Evolutionary conservation across 2,329 filamentous ascomycete species (phyloP).

Genomic region (Claviceps maximensis): DNA sequence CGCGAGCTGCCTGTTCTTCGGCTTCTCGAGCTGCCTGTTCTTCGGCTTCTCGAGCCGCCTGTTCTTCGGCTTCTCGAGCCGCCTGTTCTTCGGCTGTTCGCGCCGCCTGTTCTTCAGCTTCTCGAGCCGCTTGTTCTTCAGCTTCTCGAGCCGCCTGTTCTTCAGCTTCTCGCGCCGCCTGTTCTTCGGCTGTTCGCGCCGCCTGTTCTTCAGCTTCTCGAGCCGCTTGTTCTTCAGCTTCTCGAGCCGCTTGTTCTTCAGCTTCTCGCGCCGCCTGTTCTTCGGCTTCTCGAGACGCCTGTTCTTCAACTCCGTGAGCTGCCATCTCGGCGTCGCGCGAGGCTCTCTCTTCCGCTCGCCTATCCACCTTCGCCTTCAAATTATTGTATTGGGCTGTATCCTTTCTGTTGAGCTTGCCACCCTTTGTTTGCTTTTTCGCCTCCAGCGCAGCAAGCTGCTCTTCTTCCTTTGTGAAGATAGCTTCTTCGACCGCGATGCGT

Average conservation of each 20-base stretch:
- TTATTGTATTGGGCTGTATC: constrained; percentile 31
- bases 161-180: constrained; percentile 9
- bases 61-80: not conserved
- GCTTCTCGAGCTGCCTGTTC: constrained; percentile 13
- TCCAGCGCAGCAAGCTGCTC: constrained; percentile 27
- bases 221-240: constrained; percentile 20
- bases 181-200: not conserved
- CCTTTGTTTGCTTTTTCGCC: constrained; percentile 36
- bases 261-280: not conserved
- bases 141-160: constrained; percentile 20
- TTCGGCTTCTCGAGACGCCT: not conserved
- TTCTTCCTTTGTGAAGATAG: constrained; percentile 17
- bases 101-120: constrained; percentile 20
- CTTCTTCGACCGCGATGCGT: constrained; percentile 13
- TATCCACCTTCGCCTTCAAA: constrained; percentile 21
- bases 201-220: not conserved
- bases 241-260: constrained; percentile 7
- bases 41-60: not conserved
- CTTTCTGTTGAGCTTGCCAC: constrained; percentile 28
- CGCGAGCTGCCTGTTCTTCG: constrained; percentile 16
- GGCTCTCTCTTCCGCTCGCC: constrained; percentile 21
- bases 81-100: not conserved
- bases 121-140: constrained; percentile 26
- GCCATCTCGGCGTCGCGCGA: constrained; percentile 23
- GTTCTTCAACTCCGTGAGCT: constrained; percentile 2